phyloP scores from a whole-genome alignment of 108 stramenopile species.

The Nannochloropsis salina region DNA sequence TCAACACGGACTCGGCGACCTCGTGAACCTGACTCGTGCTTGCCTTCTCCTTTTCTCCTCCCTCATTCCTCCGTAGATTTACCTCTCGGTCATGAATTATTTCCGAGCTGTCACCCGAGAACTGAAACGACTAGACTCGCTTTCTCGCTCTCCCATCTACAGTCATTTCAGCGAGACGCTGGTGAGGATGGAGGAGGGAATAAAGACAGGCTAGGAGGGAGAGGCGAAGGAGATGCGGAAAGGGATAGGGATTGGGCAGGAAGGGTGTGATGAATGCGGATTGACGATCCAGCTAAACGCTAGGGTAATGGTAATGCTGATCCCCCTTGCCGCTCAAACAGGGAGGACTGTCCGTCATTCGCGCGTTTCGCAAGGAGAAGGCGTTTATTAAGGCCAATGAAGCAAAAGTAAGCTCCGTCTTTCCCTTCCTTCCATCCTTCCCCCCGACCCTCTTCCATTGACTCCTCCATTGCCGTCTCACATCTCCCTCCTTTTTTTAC shows the following conservation, averaged over 20 bases:
- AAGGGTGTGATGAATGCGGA: not conserved
- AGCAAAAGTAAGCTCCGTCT: not conserved
- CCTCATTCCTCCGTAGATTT: slow-evolving; percentile 20
- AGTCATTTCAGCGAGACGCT: slow-evolving; percentile 55
- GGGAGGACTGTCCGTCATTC: slow-evolving; percentile 45
- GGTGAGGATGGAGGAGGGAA: not conserved
- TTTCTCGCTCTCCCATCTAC: slow-evolving; percentile 50
- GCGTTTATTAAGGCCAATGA: slow-evolving; percentile 42
- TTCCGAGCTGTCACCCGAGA: slow-evolving; percentile 53
- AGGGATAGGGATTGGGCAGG: not conserved
- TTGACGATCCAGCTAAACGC: no score
- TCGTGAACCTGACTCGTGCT: not conserved
- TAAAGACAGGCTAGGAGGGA: not conserved
- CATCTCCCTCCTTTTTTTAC: no score
- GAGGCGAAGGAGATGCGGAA: not conserved
- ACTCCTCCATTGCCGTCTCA: no score
- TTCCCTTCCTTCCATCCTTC: not conserved
- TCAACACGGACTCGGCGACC: not conserved
- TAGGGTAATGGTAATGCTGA: no score
- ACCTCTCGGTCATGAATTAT: slow-evolving; percentile 44
- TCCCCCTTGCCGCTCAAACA: not conserved
- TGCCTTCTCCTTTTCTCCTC: not conserved
- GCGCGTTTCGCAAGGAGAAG: slow-evolving; percentile 44
- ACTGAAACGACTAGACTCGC: slow-evolving; percentile 50
- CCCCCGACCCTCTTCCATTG: not conserved